Conservation (phyloP, 2,329 filamentous ascomycete species). For the Paecilomyces formosus region DNA sequence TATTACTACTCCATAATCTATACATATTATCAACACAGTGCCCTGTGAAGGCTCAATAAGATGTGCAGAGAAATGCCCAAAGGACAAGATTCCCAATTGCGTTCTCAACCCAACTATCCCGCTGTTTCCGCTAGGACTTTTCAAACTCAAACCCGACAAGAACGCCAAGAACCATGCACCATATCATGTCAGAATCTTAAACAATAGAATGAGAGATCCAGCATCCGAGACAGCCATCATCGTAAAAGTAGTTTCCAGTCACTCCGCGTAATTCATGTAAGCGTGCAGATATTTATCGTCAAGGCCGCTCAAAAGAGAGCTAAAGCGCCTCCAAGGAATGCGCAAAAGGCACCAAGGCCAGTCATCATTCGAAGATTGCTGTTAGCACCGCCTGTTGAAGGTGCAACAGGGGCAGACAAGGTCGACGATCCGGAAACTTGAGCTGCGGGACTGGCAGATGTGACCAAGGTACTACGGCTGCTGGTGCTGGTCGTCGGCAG, state of each 20-base stretch:
- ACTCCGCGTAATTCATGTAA: neutral
- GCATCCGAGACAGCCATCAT: neutral
- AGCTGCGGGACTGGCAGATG: neutral
- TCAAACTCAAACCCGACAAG: neutral
- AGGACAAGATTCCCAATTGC: neutral
- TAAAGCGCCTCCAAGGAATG: constrained; percentile 13
- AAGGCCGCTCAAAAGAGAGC: constrained; percentile 12
- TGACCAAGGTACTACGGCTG: constrained; percentile 4
- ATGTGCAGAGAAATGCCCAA: neutral
- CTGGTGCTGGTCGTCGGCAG: constrained; percentile 1
- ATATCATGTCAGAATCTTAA: neutral
- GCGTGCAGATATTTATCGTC: neutral
- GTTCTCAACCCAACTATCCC: neutral
- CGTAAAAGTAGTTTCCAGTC: neutral
- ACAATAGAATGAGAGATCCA: neutral
- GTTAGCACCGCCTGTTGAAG: constrained; percentile 12
- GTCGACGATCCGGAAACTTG: constrained; percentile 2
- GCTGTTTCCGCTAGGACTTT: neutral
- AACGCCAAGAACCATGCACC: neutral
- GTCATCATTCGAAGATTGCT: constrained; percentile 7
- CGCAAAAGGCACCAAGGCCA: constrained; percentile 13
- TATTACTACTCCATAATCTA: neutral
- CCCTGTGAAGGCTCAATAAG: neutral
- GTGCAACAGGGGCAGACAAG: constrained; percentile 8
- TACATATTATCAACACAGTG: neutral